Evolutionary conservation across 768 basidiomycete genomes (phyloP).

Genomic region (Dendrothele bispora): DNA sequence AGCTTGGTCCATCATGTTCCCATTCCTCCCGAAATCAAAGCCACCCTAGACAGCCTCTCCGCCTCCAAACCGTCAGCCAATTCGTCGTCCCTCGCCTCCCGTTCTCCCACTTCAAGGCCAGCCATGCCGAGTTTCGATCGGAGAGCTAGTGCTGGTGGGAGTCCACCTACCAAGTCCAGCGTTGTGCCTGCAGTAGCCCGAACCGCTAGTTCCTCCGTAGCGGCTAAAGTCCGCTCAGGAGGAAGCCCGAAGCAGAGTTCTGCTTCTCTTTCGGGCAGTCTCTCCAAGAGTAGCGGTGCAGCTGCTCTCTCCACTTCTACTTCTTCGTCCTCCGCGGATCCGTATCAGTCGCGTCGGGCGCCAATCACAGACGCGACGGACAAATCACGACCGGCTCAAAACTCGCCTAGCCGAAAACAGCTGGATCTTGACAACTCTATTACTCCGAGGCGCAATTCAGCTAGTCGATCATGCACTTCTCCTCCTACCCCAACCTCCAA

Average conservation of each 20-base stretch:
- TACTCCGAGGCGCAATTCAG: constrained; percentile 46
- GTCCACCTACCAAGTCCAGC: constrained; percentile 39
- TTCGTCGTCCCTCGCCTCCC: constrained; percentile 23
- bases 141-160: constrained; percentile 43
- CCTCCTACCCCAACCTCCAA: constrained; percentile 41
- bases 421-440: constrained; percentile 52
- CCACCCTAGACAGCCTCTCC: constrained; percentile 57
- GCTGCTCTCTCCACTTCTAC: constrained; percentile 43
- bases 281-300: constrained; percentile 31
- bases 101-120: constrained; percentile 32
- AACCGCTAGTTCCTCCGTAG: constrained; percentile 31
- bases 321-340: constrained; percentile 46
- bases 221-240: constrained; percentile 47
- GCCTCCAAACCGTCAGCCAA: constrained; percentile 30
- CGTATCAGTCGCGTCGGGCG: constrained; percentile 47
- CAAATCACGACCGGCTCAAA: constrained; percentile 45
- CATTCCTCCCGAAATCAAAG: constrained; percentile 72
- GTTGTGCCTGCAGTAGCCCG: constrained; percentile 28
- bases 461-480: constrained; percentile 44
- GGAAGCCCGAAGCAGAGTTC: constrained; percentile 53
- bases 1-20: constrained; percentile 71
- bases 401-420: constrained; percentile 62
- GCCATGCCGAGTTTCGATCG: constrained; percentile 40
- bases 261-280: constrained; percentile 35
- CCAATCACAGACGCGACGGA: constrained; percentile 28